Evolutionary conservation across 2,329 filamentous ascomycete genomes (phyloP), one percentile per base, ranked within the genome.

Genomic region (Aaosphaeria pasadenensis): DNA sequence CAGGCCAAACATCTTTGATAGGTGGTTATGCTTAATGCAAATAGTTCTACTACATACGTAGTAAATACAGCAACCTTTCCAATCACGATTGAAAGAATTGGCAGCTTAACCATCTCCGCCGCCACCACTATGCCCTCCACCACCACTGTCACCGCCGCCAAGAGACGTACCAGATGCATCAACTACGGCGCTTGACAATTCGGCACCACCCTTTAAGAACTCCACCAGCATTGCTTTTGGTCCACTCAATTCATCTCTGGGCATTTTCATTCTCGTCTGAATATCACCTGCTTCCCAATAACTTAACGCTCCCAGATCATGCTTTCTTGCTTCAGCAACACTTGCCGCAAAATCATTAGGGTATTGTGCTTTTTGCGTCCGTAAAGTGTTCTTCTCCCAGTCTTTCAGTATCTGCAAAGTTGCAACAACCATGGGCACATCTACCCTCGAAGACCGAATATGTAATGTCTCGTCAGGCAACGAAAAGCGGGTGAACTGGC

Each of bases 381-480:
- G 46, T 1, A 68, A 42, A 13, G 56, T 59, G 11, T 61, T 50
- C 44, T 54, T 56, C 30, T 68, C 60, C 66, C 66, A 69, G 11
- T 69, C 66, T 42, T 64, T 67, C 46, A 69, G 41, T 6, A 68
- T 49, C 32, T 68, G 64, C 2, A 69, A 43, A 5, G 63, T 66
- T 1, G 64, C 62, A 5, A 66, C 51, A 1, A 66, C 58, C 6
- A 67, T 58, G 3, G 57, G 56, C 2, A 56, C 53, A 39, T 68
- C 62, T 4, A 66, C 54, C 1, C 11, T 38, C 3, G 47, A 30
- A 7, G 56, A 59, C 6, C 64, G 59, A 29, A 69, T 61, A 35
- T 59, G 49, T 5, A 68, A 33, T 5, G 62, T 55, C 48, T 69
- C 64, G 40, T 67, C 64, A 1, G 66, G 66, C 1, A 61, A 35